Conservation (phyloP, 345 rosid species). For the Arabidopsis arenosa region DNA sequence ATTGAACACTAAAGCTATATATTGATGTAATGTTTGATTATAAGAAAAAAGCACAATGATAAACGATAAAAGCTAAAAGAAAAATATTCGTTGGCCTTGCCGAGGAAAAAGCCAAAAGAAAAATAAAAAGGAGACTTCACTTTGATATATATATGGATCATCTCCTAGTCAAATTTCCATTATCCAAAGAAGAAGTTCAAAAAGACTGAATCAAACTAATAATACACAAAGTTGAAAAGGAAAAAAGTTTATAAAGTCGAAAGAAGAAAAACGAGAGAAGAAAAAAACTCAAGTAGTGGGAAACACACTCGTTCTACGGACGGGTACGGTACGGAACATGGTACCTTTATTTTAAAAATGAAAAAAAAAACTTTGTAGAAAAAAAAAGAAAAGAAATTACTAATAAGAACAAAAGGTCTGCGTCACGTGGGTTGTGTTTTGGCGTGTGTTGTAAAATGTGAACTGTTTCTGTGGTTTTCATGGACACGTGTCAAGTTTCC, state of each 20-base stretch:
- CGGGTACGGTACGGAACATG: slow-evolving; percentile 42
- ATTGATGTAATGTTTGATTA: neutral
- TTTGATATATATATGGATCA: neutral
- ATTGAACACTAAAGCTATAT: neutral
- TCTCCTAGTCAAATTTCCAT: neutral
- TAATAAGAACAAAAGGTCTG: slow-evolving; percentile 15
- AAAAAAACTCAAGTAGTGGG: neutral
- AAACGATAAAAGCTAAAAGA: neutral
- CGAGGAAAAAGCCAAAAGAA: neutral
- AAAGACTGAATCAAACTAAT: too few species aligned
- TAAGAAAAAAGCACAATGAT: neutral
- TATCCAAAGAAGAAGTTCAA: neutral
- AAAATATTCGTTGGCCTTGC: neutral
- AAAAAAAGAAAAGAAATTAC: neutral
- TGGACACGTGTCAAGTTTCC: slow-evolving; percentile 16
- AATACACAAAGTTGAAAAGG: too few species aligned
- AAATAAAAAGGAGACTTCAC: neutral
- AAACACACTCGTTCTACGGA: slow-evolving; percentile 32
- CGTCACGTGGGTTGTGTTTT: slow-evolving; percentile 44
- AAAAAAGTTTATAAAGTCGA: neutral
- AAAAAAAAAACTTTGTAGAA: neutral
- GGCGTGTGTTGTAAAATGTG: slow-evolving; percentile 36
- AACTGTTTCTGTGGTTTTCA: slow-evolving; percentile 1
- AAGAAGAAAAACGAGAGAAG: neutral
- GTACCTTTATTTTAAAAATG: slow-evolving; percentile 5